These are phyloP conservation scores for Aristolochia californica DNA, from an alignment of 164 flowering plant species.

Conservation along the genomic window DNA sequence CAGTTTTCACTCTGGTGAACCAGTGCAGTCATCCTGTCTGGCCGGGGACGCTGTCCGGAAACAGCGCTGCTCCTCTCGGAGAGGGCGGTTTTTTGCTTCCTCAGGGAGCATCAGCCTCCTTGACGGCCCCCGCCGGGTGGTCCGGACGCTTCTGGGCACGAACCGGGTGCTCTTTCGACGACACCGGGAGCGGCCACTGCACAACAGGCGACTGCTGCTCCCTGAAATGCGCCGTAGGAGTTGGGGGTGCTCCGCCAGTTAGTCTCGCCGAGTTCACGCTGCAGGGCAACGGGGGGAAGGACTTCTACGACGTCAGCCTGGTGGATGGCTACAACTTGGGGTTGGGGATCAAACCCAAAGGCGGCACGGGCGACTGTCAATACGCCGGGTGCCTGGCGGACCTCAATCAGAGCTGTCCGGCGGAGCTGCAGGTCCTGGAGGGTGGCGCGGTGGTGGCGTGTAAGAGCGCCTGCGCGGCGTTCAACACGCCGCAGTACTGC, in stretches of 20 bases:
- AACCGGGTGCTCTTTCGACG: constrained; percentile 75
- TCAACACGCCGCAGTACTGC: constrained; percentile 61
- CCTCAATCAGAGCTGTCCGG: constrained; percentile 61
- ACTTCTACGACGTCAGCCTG: constrained; percentile 90
- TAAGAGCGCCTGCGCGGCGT: constrained; percentile 87
- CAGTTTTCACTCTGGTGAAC: constrained; percentile 57
- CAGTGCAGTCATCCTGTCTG: constrained; percentile 56
- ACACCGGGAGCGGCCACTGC: constrained; percentile 54
- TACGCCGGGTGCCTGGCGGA: constrained; percentile 76
- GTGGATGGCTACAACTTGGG: constrained; percentile 94
- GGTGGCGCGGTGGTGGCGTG: constrained; percentile 63
- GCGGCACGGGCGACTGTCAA: constrained; percentile 71
- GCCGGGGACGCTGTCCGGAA: constrained; percentile 80
- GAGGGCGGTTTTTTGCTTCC: constrained; percentile 47
- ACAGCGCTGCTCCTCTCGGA: constrained; percentile 32
- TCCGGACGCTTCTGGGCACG: constrained; percentile 93
- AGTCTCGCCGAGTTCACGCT: constrained; percentile 77
- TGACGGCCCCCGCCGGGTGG: constrained; percentile 67
- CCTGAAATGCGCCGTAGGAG: constrained; percentile 56
- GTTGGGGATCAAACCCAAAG: constrained; percentile 34
- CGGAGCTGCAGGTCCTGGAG: constrained; percentile 44
- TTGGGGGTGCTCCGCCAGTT: constrained; percentile 58
- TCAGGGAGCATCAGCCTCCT: constrained; percentile 34
- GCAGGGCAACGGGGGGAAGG: constrained; percentile 29
- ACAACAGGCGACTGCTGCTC: constrained; percentile 75